phyloP scores from a whole-genome alignment of 2,329 filamentous ascomycete genomes.

The Alternaria sp. region DNA sequence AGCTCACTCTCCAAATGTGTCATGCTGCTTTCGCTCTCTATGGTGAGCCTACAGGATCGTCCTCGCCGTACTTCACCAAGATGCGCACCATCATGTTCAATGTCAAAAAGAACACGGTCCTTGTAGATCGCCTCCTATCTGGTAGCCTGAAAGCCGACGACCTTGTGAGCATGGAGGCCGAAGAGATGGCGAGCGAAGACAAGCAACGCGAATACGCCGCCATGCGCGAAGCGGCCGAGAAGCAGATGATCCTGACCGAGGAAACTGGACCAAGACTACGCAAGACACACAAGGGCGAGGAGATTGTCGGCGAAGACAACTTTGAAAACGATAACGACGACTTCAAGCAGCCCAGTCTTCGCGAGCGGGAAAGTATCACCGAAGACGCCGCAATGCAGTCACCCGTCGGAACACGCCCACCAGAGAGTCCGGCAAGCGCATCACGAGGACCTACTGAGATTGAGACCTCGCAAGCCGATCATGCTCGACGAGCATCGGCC shows the following conservation, averaged over 20 bases:
- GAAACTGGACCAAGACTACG: conserved; percentile 76
- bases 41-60: conserved; percentile 57
- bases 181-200: conserved; percentile 92
- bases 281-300: conserved; percentile 94
- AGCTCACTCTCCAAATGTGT: conserved; percentile 81
- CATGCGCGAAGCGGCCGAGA: conserved; percentile 79
- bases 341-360: conserved; percentile 38
- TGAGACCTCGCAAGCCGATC: conserved; percentile 48
- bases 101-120: conserved; percentile 83
- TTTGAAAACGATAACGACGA: conserved; percentile 35
- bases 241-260: conserved; percentile 83
- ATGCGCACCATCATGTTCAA: conserved; percentile 83
- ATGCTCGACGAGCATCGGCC: conserved; percentile 62
- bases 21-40: conserved; percentile 67
- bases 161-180: conserved; percentile 85
- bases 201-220: conserved; percentile 78
- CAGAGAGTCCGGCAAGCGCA: conserved; percentile 31
- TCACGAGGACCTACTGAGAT: conserved; percentile 41
- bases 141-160: conserved; percentile 75
- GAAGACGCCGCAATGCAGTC: conserved; percentile 35
- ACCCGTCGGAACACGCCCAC: conserved; percentile 28
- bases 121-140: conserved; percentile 78
- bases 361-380: conserved; percentile 37
- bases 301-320: conserved; percentile 79
- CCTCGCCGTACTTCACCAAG: conserved; percentile 66